Conservation (phyloP, 2,329 filamentous ascomycete genomes). For the Fusarium musae region DNA sequence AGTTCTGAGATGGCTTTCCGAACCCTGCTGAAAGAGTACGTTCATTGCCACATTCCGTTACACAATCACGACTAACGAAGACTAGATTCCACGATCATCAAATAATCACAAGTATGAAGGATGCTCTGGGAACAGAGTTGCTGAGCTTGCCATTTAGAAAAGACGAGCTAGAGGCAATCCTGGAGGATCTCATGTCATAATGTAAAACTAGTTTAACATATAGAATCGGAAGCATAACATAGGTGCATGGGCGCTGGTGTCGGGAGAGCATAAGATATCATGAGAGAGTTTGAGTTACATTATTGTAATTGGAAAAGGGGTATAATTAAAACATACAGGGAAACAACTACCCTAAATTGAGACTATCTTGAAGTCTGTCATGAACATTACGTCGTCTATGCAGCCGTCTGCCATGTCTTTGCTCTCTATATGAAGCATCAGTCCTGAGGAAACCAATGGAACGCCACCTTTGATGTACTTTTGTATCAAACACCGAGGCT, state of each 20-base stretch:
- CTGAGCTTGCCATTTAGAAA: constrained; percentile 86
- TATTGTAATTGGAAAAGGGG: constrained; percentile 16
- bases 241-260: constrained; percentile 20
- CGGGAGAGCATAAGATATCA: not conserved
- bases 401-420: constrained; percentile 8
- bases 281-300: constrained; percentile 1
- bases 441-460: constrained; percentile 2
- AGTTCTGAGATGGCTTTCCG: constrained; percentile 96
- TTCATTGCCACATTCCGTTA: constrained; percentile 15
- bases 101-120: constrained; percentile 91
- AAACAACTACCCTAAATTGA: not conserved
- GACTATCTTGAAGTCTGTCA: constrained; percentile 20
- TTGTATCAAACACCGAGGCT: constrained; percentile 68
- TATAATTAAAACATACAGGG: constrained; percentile 27
- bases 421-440: constrained; percentile 17
- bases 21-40: constrained; percentile 90
- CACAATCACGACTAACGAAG: constrained; percentile 42
- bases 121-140: constrained; percentile 85
- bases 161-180: constrained; percentile 87
- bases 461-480: constrained; percentile 25
- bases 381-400: constrained; percentile 40
- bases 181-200: constrained; percentile 73
- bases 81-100: constrained; percentile 92
- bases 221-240: constrained; percentile 10
- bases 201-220: constrained; percentile 6